Evolutionary conservation across 805 yeast species (phyloP).

Genomic region (Yamadazyma kitorensis): DNA sequence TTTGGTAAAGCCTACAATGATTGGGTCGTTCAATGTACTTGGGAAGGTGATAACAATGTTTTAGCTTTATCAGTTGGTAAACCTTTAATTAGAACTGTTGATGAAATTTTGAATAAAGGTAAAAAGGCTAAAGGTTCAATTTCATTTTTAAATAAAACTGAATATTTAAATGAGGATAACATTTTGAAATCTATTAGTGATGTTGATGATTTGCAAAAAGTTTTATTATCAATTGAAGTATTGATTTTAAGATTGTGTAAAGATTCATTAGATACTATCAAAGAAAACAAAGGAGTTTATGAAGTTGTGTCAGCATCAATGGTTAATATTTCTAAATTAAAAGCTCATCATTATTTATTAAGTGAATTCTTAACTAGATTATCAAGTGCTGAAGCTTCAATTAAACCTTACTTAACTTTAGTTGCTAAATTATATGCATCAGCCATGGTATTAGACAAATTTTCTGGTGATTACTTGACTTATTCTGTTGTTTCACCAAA

Average conservation of each 20-base stretch:
- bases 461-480: slow-evolving; percentile 36
- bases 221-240: slow-evolving; percentile 40
- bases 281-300: slow-evolving; percentile 26
- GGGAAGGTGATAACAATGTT: slow-evolving; percentile 50
- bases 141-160: slow-evolving; percentile 29
- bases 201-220: slow-evolving; percentile 25
- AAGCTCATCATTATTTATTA: slow-evolving; percentile 42
- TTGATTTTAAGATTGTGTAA: slow-evolving; percentile 34
- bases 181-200: slow-evolving; percentile 26
- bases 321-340: slow-evolving; percentile 40
- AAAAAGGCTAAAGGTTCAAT: slow-evolving; percentile 33
- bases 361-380: slow-evolving; percentile 25
- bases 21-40: slow-evolving; percentile 48
- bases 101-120: slow-evolving; percentile 26
- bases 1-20: slow-evolving; percentile 45
- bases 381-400: slow-evolving; percentile 19
- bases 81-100: slow-evolving; percentile 33
- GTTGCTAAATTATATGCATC: slow-evolving; percentile 34
- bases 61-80: slow-evolving; percentile 42
- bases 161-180: slow-evolving; percentile 25
- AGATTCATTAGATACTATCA: slow-evolving; percentile 26
- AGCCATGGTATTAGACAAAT: slow-evolving; percentile 30
- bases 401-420: slow-evolving; percentile 28
- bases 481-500: slow-evolving; percentile 30
- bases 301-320: slow-evolving; percentile 37